Evolutionary conservation across 2,329 filamentous ascomycete genomes (phyloP), one percentile per base, ranked within the genome.

Genomic region (Cylindrodendrum hubeiense): DNA sequence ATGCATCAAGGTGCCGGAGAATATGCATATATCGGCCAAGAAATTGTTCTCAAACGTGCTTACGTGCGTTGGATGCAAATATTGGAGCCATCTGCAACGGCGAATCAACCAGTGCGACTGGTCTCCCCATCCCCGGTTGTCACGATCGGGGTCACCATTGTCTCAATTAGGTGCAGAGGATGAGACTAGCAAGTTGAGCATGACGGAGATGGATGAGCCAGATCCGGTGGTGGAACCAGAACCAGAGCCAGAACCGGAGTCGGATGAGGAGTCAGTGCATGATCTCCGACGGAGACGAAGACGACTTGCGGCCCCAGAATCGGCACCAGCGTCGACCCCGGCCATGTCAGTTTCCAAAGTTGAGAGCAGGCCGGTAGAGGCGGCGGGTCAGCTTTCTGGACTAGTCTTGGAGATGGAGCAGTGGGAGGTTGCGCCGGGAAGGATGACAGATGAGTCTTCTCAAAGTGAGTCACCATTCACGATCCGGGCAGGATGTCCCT

Each of bases 361-460:
- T 17, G 19, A 33, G 12, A 22, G 13, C 2, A 10, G 13, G 12
- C 10, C 28, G 10, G 47, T 12, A 13, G 5, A 4, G 19, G 10
- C 19, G 26, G 13, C 15, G 8, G 47, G 28, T n/a, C 43, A 26
- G 19, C 19, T 21, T 19, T 52, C 28, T 6, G 26, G 13, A 3
- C 13, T 19, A 17, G 21, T 12, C 3, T 51, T 79, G 6, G 74
- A 81, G 54, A 81, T 83, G 75, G 82, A 84, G 66, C 75, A 77
- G 3, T 84, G 82, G 82, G 83, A 85, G 68, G 66, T 83, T 49
- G 82, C 83, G 0, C 83, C 83, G 1, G 83, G 83, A 17, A 78
- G 80, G 22, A 71, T 83, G 30, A 71, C 69, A 9, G 75, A 79
- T 34, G 65, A 74, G 4, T 60, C 73, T 1, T 69, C 72, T 2